phyloP scores from a whole-genome alignment of 768 basidiomycete genomes.

The Mycena vitilis region DNA sequence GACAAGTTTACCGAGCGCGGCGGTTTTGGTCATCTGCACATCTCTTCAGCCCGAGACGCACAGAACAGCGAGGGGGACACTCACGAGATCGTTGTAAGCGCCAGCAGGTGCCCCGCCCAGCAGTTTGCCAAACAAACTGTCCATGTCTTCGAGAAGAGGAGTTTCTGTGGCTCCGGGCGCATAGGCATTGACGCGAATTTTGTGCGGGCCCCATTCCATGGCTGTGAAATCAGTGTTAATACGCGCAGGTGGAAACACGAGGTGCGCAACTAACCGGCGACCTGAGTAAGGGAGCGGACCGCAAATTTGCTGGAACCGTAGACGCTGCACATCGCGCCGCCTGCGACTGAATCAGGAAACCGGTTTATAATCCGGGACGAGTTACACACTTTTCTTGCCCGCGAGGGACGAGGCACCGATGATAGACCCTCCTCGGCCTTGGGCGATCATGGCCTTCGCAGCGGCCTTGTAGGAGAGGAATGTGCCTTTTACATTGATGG shows the following conservation, averaged over 20 bases:
- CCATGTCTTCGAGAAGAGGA: slow-evolving; percentile 15
- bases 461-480: slow-evolving; percentile 43
- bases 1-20: not conserved
- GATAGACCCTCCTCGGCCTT: slow-evolving; percentile 44
- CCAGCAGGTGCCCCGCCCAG: not conserved
- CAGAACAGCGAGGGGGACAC: not conserved
- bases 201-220: slow-evolving; percentile 26
- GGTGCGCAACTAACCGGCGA: slow-evolving; percentile 34
- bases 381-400: slow-evolving; percentile 37
- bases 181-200: slow-evolving; percentile 38
- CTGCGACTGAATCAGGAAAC: not conserved
- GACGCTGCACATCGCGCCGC: slow-evolving; percentile 10
- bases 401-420: slow-evolving; percentile 48
- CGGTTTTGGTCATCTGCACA: slow-evolving; percentile 2
- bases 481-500: slow-evolving; percentile 41
- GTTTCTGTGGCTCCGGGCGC: slow-evolving; percentile 34
- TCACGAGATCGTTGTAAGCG: slow-evolving; percentile 8
- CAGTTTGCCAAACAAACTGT: slow-evolving; percentile 5
- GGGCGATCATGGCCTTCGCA: slow-evolving; percentile 43
- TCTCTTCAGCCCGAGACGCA: not conserved
- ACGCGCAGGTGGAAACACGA: no score
- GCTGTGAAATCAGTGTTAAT: slow-evolving; percentile 1
- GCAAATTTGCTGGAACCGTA: slow-evolving; percentile 32
- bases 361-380: no score
- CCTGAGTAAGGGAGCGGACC: slow-evolving; percentile 34